phyloP scores from a whole-genome alignment of 805 yeast species.

The Novakomyces olei region DNA sequence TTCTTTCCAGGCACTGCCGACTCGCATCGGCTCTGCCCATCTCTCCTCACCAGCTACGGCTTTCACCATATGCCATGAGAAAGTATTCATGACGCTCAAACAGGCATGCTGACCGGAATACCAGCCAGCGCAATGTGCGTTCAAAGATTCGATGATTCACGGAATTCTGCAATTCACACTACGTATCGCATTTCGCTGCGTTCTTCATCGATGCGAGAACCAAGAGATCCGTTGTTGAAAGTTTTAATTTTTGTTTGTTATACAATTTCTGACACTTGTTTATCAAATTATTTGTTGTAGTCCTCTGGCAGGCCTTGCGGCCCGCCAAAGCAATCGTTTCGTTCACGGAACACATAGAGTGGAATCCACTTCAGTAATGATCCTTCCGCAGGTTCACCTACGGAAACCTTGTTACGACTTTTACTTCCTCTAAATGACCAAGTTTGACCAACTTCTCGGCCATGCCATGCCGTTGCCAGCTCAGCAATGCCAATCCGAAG shows the following conservation, averaged over 20 bases:
- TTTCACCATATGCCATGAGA: constrained; percentile 8
- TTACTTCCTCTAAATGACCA: constrained; percentile 26
- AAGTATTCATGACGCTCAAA: constrained; percentile 22
- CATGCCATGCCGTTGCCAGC: constrained; percentile 14
- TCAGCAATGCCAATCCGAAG: constrained; percentile 18
- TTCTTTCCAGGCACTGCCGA: no score
- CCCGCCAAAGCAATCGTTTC: no score
- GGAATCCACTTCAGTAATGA: constrained; percentile 18
- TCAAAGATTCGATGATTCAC: constrained; percentile 26
- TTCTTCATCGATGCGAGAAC: constrained; percentile 24
- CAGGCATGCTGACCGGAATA: constrained; percentile 21
- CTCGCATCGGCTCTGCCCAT: no score
- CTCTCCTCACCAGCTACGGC: no score
- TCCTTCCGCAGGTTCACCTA: constrained; percentile 23
- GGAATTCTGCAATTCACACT: constrained; percentile 20
- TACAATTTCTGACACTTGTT: background rate
- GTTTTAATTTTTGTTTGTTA: constrained; percentile 13
- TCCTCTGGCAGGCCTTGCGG: no score
- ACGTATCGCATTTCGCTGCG: constrained; percentile 26
- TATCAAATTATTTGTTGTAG: no score
- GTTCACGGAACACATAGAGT: no score
- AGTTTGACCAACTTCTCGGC: constrained; percentile 17
- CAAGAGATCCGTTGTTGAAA: constrained; percentile 24
- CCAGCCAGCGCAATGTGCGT: constrained; percentile 26
- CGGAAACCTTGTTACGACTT: constrained; percentile 26